Base-by-base conservation (phyloP, 1,284 basidiomycete species). In the Takashimella tepidaria region DNA sequence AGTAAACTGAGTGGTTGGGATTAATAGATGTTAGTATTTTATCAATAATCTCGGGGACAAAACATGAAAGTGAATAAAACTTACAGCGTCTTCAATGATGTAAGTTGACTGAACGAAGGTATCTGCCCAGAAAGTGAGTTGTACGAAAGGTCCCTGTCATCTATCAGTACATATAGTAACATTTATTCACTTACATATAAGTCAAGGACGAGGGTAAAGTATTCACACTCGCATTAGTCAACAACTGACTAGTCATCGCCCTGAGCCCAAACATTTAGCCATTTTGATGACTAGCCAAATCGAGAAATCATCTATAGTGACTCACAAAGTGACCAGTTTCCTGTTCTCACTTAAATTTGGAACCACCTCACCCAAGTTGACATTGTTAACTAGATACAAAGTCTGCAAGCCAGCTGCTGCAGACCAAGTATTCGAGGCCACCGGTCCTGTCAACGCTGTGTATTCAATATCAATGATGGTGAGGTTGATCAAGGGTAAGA, bases 101-200 rank as follows among this genome's bases (percentile, higher is more conserved):
- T 56, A 2, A 74, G 53, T 5, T 51, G 41, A 16, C 57, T 26
- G 46, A 74, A 58, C 12, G 62, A 50, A 0, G 71, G 71, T 3
- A 72, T 47, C 8, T 52, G 20, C 8, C 72, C 74, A 0, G 55
- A 45, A 6, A 76, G 47, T 1, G 50, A 43, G 53, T 76, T 76
- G 56, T 62, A 69, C 8, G 72, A 74, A 6, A 76, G 49, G 57
- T 74, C 72, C 13, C 68, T 72, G 50, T 5, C 16, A 6, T 45
- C 58, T 45, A 27, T 49, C 42, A 42, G 46, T 42, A 50, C 23
- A 54, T 22, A 21, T 8, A 50, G 11, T 22, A 26, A 20, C 13
- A 26, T 8, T 10, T 11, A 12, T 24, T 24, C 3, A 52, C 73
- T 59, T 45, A 74, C 72, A 75, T 55, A 21, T 69, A 68, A 3